phyloP scores from a whole-genome alignment of 495 filamentous ascomycete species.

The Trichoderma virens region DNA sequence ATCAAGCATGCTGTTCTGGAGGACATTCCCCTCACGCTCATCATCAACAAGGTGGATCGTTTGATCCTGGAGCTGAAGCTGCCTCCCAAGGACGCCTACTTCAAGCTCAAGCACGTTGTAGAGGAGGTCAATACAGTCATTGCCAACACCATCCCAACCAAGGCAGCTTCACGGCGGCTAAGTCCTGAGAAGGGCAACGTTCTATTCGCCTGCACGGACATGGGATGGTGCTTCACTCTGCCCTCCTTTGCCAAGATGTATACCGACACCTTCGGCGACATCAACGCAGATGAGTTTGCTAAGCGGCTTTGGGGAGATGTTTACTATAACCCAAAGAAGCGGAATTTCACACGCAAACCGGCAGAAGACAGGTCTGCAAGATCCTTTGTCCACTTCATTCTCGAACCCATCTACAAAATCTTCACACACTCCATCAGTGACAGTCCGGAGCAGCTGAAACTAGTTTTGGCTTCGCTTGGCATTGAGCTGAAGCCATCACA shows the following conservation, averaged over 20 bases:
- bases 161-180: constrained; percentile 68
- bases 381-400: constrained; percentile 87
- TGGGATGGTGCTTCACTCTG: constrained; percentile 95
- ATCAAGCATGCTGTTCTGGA: constrained; percentile 92
- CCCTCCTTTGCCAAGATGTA: constrained; percentile 95
- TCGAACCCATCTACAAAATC: constrained; percentile 96
- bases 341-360: constrained; percentile 83
- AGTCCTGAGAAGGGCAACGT: constrained; percentile 98
- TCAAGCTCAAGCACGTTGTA: constrained; percentile 95
- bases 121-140: constrained; percentile 97
- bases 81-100: constrained; percentile 92
- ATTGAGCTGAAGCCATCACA: constrained; percentile 86
- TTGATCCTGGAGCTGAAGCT: constrained; percentile 91
- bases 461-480: constrained; percentile 69
- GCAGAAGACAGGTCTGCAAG: constrained; percentile 73
- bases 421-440: constrained; percentile 94
- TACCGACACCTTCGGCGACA: constrained; percentile 72
- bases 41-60: constrained; percentile 96
- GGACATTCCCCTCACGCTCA: constrained; percentile 77
- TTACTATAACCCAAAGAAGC: constrained; percentile 84
- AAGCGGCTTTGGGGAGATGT: constrained; percentile 90
- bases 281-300: constrained; percentile 74
- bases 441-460: constrained; percentile 77
- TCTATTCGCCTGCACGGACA: constrained; percentile 81
- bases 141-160: constrained; percentile 76